Evolutionary conservation across 768 basidiomycete species (phyloP).

Genomic region (Suillus americanus): DNA sequence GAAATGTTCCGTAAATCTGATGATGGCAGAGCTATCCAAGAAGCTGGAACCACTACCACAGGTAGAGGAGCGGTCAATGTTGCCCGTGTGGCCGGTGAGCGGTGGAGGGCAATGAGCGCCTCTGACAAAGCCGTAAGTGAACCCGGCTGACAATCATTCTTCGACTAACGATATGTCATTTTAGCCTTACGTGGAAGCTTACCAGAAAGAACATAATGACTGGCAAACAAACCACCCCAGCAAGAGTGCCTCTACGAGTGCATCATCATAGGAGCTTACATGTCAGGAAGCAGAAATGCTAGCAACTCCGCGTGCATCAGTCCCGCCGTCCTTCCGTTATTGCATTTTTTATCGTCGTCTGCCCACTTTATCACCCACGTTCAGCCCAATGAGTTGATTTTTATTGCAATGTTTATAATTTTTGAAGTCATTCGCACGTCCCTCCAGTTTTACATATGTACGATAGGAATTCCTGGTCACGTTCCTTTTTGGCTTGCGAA

Average conservation of each 20-base stretch:
- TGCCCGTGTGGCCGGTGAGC: slow-evolving; percentile 18
- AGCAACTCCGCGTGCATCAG: not conserved
- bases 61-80: slow-evolving; percentile 6
- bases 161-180: not conserved
- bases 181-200: slow-evolving; percentile 12
- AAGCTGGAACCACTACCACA: slow-evolving; percentile 7
- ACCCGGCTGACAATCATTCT: not conserved
- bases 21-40: slow-evolving; percentile 18
- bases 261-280: not conserved
- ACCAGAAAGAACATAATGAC: not conserved
- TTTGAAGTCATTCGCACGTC: not conserved
- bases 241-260: not conserved
- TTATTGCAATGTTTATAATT: not conserved
- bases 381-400: not conserved
- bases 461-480: not conserved
- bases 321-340: not conserved
- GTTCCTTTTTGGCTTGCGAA: not conserved
- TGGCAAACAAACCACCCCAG: not conserved
- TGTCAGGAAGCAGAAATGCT: not conserved
- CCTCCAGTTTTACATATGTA: not conserved
- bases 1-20: slow-evolving; percentile 16
- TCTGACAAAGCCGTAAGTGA: slow-evolving; percentile 33
- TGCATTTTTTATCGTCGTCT: not conserved
- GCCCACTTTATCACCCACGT: not conserved
- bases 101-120: slow-evolving; percentile 32